Conservation (phyloP, 2,329 filamentous ascomycete genomes). For the Trichoderma koningiopsis region DNA sequence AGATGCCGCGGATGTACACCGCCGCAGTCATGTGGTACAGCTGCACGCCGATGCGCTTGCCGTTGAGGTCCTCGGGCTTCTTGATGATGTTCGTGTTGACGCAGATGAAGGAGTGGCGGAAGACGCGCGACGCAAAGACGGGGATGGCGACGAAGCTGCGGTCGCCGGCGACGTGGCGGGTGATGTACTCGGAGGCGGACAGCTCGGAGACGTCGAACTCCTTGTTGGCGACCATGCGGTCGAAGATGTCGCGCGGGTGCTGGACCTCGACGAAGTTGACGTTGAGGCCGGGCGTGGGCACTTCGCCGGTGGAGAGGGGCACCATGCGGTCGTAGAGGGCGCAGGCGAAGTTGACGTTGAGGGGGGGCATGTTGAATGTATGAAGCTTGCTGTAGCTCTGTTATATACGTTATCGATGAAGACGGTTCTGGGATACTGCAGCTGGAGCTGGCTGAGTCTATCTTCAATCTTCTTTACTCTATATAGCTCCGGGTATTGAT, state of each 20-base stretch:
- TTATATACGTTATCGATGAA: not conserved
- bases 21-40: constrained; percentile 20
- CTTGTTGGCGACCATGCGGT: constrained; percentile 17
- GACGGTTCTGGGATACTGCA: not conserved
- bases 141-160: constrained; percentile 23
- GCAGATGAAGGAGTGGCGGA: constrained; percentile 20
- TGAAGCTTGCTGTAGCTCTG: not conserved
- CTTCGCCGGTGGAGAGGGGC: constrained; percentile 6
- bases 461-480: not conserved
- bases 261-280: constrained; percentile 22
- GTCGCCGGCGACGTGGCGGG: constrained; percentile 7
- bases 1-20: constrained; percentile 7
- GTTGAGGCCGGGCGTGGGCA: constrained; percentile 16
- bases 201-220: constrained; percentile 16
- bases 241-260: constrained; percentile 23
- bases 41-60: constrained; percentile 22
- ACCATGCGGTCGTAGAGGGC: constrained; percentile 23
- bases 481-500: not conserved
- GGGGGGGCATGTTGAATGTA: not conserved
- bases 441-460: not conserved
- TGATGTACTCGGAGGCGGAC: constrained; percentile 16
- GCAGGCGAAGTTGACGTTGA: constrained; percentile 19
- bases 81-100: constrained; percentile 15
- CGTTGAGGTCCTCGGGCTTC: constrained; percentile 19
- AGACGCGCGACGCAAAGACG: constrained; percentile 20